A percentile compares a stretch with the other conserved stretches of the same genome.
These are phyloP conservation scores for Penicillium sp. DNA, from an alignment of 2,329 filamentous ascomycete genomes.

Conservation along the genomic window DNA sequence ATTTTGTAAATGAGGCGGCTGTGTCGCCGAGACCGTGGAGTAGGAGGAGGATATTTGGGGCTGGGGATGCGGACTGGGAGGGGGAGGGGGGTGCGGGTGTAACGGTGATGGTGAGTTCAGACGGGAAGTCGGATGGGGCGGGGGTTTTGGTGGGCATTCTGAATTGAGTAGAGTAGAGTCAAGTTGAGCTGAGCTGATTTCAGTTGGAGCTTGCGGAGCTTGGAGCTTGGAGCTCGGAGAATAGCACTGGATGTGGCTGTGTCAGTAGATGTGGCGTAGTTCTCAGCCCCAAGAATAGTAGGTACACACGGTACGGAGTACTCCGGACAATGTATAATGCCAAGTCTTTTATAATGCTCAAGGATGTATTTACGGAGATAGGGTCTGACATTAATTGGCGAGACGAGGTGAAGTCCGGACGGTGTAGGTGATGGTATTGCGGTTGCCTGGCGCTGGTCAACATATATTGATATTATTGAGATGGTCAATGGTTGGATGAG, in stretches of 20 bases:
- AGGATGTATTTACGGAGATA: background rate
- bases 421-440: background rate
- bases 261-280: background rate
- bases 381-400: background rate
- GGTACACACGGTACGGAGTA: background rate
- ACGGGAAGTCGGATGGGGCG: slow-evolving; percentile 47
- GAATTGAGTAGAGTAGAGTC: background rate
- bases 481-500: background rate
- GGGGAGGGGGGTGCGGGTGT: slow-evolving; percentile 32
- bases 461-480: no score
- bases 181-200: background rate
- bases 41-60: slow-evolving; percentile 73
- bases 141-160: slow-evolving; percentile 41
- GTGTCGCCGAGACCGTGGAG: slow-evolving; percentile 83
- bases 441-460: background rate
- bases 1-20: slow-evolving; percentile 63
- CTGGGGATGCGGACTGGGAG: slow-evolving; percentile 47
- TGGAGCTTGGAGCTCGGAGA: background rate
- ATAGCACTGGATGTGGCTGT: background rate
- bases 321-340: background rate
- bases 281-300: background rate
- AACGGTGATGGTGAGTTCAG: slow-evolving; percentile 40
- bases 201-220: background rate
- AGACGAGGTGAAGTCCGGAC: background rate
- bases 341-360: background rate